Conservation (phyloP, 2,329 filamentous ascomycete genomes). For the Colletotrichum sp. region DNA sequence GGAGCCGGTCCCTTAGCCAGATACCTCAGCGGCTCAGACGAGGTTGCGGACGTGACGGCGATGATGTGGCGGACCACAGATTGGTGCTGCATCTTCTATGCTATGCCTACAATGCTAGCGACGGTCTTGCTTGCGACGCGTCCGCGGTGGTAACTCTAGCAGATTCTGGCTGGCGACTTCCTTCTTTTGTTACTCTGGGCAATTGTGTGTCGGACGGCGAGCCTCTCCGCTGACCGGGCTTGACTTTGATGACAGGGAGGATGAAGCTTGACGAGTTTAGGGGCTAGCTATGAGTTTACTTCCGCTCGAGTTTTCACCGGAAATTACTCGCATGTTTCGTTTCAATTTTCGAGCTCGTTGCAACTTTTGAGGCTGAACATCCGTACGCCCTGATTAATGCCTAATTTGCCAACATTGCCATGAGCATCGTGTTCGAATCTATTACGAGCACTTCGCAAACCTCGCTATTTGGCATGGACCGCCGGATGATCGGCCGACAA, state of each 20-base stretch:
- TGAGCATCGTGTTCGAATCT: accelerated
- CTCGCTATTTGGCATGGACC: neutral
- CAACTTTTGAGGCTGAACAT: neutral
- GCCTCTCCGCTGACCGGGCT: conserved; percentile 56
- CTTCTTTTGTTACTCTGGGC: conserved; percentile 76
- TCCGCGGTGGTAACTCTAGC: conserved; percentile 71
- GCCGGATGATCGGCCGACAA: neutral
- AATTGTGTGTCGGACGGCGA: conserved; percentile 59
- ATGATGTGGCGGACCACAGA: conserved; percentile 70
- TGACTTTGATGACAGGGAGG: conserved; percentile 56
- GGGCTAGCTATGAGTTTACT: conserved; percentile 3
- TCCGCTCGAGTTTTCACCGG: accelerated
- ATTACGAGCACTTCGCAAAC: neutral
- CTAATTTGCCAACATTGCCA: neutral
- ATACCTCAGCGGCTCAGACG: conserved; percentile 62
- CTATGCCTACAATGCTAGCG: conserved; percentile 67
- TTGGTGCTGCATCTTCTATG: conserved; percentile 75
- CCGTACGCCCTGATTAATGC: accelerated
- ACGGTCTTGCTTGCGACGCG: conserved; percentile 67
- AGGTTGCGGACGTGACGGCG: conserved; percentile 64
- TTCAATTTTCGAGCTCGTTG: neutral
- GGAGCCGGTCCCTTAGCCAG: conserved; percentile 65
- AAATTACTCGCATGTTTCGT: neutral
- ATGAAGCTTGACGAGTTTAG: conserved; percentile 42
- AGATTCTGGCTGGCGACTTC: conserved; percentile 70